These are phyloP conservation scores for Pseudogymnoascus sp. DNA, from an alignment of 2,329 filamentous ascomycete species.

Conservation along the genomic window DNA sequence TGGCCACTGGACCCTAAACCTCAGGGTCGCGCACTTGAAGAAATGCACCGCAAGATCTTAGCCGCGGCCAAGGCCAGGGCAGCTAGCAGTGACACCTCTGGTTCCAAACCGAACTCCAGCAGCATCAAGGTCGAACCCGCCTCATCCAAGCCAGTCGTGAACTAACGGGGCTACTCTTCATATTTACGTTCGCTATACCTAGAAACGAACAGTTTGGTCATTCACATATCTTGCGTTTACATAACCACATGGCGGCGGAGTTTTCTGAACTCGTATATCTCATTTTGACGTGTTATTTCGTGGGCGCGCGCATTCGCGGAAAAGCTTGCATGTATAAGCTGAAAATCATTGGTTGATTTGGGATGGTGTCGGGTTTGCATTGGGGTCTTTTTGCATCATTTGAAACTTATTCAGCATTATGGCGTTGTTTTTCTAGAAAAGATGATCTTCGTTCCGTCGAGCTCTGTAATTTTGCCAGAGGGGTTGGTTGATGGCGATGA, in stretches of 20 bases:
- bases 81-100: neutral
- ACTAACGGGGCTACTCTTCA: neutral
- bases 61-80: slow-evolving; percentile 9
- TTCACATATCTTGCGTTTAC: neutral
- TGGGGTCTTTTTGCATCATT: neutral
- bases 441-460: neutral
- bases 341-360: neutral
- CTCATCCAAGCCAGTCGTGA: neutral
- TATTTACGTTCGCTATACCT: neutral
- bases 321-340: neutral
- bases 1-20: slow-evolving; percentile 27
- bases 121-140: slow-evolving; percentile 1
- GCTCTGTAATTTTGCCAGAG: neutral
- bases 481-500: neutral
- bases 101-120: neutral
- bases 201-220: neutral
- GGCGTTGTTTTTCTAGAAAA: slow-evolving; percentile 2
- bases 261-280: neutral
- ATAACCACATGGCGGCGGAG: slow-evolving; percentile 6
- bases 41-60: slow-evolving; percentile 27
- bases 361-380: neutral
- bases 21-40: slow-evolving; percentile 22
- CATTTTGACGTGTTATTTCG: neutral
- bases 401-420: neutral
- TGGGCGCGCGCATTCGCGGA: neutral